Base-by-base conservation (phyloP, 805 yeast genomes). In the Candida endomychidarum region DNA sequence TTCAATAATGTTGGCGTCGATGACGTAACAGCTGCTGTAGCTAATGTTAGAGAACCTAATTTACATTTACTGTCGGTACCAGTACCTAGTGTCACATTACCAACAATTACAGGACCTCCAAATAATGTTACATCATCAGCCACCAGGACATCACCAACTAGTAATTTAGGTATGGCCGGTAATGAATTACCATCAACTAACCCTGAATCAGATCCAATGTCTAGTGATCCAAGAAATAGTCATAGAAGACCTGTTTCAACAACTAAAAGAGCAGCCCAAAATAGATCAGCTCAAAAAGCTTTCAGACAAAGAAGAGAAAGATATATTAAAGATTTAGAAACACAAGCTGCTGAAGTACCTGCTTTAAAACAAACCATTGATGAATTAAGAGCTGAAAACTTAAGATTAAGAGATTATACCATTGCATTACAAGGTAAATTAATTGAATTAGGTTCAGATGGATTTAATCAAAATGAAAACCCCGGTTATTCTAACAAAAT, bases 271-370 rank as follows among this genome's bases (percentile, higher is more conserved):
- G 96, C 96, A 1, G 89, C 83, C 7, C 97, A 90, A 63, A 90
- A 90, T 67, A 72, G 97, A 55, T 81, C 79, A 45, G 96, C 97
- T 4, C 97, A 90, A 65, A 78, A 86, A 50, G 96, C 96, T 7
- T 90, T 89, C 65, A 76, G 97, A 56, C 81, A 80, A 57, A 75
- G 96, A 45, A 83, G 86, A 57, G 96, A 89, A 53, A 75, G 78
- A 42, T 82, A 87, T 54, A 80, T 90, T 49, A 83, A 81, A 60
- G 91, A 87, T 35, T 70, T 90, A 42, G 96, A 90, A 63, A 61
- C 68, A 25, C 80, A 81, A 55, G 85, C 86, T 8, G 69, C 72
- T 33, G 81, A 81, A 51, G 79, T 78, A 43, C 78, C 78, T 46
- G 68, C 66, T n/a, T 67, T 86, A 50, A 76, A 78, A 53, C 78